Evolutionary conservation across 768 basidiomycete genomes (phyloP).

Genomic region (Podaxis sp.): DNA sequence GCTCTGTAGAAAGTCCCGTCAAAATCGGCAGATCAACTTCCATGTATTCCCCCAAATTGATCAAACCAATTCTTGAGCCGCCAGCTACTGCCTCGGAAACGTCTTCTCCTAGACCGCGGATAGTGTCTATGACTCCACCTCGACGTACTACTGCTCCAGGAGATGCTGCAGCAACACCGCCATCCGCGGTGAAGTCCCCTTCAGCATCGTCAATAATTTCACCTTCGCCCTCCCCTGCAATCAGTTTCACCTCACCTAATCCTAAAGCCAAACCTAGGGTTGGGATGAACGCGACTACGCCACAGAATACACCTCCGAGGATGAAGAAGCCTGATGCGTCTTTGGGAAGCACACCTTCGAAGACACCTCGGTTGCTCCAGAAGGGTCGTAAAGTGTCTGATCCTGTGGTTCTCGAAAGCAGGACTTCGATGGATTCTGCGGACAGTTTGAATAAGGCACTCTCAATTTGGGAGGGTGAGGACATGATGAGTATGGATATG

Average conservation of each 20-base stretch:
- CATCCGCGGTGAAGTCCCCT: constrained; percentile 28
- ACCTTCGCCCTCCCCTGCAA: constrained; percentile 32
- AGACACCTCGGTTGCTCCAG: constrained; percentile 13
- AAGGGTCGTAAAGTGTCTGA: constrained; percentile 14
- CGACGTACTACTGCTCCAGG: constrained; percentile 22
- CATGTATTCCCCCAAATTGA: constrained; percentile 25
- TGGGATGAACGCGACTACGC: constrained; percentile 23
- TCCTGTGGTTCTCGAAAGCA: constrained; percentile 21
- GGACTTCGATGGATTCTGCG: constrained; percentile 25
- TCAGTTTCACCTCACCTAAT: constrained; percentile 40
- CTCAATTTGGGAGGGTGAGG: constrained; percentile 42
- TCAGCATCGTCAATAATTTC: constrained; percentile 25
- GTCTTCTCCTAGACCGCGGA: constrained; percentile 34
- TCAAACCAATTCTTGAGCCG: constrained; percentile 18
- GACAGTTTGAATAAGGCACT: constrained; percentile 31
- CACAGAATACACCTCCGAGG: constrained; percentile 31
- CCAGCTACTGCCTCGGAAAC: constrained; percentile 16
- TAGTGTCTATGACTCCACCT: constrained; percentile 46
- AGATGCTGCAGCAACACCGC: constrained; percentile 13
- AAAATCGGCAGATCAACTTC: constrained; percentile 27
- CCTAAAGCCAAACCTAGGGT: constrained; percentile 30
- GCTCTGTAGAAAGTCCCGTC: constrained; percentile 26
- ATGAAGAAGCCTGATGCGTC: constrained; percentile 3
- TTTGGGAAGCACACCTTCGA: constrained; percentile 23
- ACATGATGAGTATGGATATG: constrained; percentile 72